Evolutionary conservation across 345 rosid species (phyloP).

Genomic region (Brassica carinata): DNA sequence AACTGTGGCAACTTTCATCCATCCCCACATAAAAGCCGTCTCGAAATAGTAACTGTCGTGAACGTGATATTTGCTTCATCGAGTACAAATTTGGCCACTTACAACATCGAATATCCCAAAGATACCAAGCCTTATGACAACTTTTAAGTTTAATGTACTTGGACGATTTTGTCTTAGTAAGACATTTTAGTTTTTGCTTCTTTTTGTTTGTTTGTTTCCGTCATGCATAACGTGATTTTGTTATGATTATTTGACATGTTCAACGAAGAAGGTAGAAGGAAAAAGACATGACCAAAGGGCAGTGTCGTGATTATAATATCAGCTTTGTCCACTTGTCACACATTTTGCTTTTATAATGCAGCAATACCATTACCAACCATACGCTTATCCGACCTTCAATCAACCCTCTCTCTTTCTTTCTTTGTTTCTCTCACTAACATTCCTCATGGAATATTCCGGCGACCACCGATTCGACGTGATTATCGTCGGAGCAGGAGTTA

Average conservation of each 20-base stretch:
- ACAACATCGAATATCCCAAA: no score
- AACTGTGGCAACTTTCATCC: background rate
- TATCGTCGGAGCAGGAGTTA: constrained; percentile 75
- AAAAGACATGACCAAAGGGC: constrained; percentile 2
- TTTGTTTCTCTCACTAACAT: constrained; percentile 4
- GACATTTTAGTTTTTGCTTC: background rate
- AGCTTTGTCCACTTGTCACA: constrained; percentile 17
- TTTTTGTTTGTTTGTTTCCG: background rate
- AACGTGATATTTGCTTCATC: background rate
- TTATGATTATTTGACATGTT: constrained; percentile 1
- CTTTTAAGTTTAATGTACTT: no score
- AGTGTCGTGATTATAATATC: background rate
- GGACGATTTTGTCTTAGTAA: no score
- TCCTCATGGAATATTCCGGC: constrained; percentile 48
- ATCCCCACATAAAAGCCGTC: background rate
- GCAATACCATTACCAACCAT: constrained; percentile 7
- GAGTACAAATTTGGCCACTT: no score
- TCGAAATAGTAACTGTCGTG: background rate
- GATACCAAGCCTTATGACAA: no score
- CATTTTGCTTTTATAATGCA: constrained; percentile 14
- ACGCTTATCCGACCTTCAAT: constrained; percentile 11
- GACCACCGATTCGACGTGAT: constrained; percentile 54
- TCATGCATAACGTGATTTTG: background rate
- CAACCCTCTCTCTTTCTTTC: background rate
- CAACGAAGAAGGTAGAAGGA: background rate